Conservation (phyloP, 371 early-diverging fungal genomes). For the Basidiobolus meristosporus region DNA sequence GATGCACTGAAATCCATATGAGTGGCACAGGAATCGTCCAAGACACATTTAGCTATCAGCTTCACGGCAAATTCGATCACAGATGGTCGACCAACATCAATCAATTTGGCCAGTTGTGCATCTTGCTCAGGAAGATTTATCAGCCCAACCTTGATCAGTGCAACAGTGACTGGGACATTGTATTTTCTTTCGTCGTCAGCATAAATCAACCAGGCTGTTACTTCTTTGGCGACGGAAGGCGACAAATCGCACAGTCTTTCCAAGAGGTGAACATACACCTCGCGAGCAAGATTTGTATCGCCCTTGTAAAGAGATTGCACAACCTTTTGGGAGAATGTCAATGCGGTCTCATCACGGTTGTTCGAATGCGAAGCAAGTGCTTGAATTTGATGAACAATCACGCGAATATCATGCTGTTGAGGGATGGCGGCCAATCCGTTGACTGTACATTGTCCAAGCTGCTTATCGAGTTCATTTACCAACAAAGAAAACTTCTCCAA, state of each 20-base stretch:
- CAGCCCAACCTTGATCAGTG: conserved; percentile 58
- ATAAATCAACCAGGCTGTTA: conserved; percentile 82
- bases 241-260: conserved; percentile 65
- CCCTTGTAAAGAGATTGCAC: conserved; percentile 63
- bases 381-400: conserved; percentile 48
- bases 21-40: conserved; percentile 38
- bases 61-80: conserved; percentile 64
- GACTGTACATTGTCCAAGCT: no score
- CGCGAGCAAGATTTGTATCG: conserved; percentile 50
- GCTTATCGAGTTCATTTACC: no score
- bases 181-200: conserved; percentile 86
- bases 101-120: conserved; percentile 60
- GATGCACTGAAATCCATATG: conserved; percentile 56
- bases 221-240: conserved; percentile 53
- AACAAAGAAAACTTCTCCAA: conserved; percentile 33
- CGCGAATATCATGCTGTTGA: conserved; percentile 52
- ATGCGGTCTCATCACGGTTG: conserved; percentile 53
- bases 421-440: conserved; percentile 7
- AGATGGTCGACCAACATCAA: conserved; percentile 44
- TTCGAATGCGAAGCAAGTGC: conserved; percentile 36
- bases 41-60: conserved; percentile 47
- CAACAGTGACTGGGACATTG: conserved; percentile 64
- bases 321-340: conserved; percentile 71
- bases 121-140: conserved; percentile 66
- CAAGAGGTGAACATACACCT: conserved; percentile 63